These are phyloP conservation scores for Heliamphora pulchella DNA, from an alignment of 179 eudicot genomes.

Conservation along the genomic window DNA sequence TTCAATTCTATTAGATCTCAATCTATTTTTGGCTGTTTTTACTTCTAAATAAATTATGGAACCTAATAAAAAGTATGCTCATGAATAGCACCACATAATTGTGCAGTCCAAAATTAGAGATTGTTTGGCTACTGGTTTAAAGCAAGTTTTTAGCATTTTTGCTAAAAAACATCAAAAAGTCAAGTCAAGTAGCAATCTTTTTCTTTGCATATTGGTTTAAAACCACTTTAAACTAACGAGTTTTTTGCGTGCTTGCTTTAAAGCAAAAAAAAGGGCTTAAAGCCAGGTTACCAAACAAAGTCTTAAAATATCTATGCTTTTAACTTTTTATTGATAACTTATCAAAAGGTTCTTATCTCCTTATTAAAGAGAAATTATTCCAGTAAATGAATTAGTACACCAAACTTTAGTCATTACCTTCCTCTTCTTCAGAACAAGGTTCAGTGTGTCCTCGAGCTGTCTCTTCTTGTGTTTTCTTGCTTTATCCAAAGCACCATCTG, in stretches of 20 bases:
- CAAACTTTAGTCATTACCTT: conserved; percentile 42
- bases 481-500: conserved; percentile 97
- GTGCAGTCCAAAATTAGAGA: no score
- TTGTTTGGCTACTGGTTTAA: no score
- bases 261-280: not conserved
- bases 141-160: no score
- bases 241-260: not conserved
- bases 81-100: no score
- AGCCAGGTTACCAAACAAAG: not conserved
- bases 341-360: not conserved
- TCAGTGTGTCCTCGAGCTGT: conserved; percentile 88
- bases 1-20: no score
- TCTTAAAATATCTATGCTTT: not conserved
- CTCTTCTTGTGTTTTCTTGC: conserved; percentile 98
- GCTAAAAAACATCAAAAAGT: no score
- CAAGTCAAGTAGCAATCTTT: no score
- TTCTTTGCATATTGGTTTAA: no score
- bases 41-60: no score
- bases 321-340: not conserved
- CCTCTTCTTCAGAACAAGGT: conserved; percentile 79
- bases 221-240: no score
- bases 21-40: no score
- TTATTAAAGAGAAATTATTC: not conserved
- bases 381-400: not conserved
- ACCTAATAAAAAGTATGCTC: no score